Evolutionary conservation across 257 asterid genomes (phyloP).

Genomic region (Eucommia ulmoides): DNA sequence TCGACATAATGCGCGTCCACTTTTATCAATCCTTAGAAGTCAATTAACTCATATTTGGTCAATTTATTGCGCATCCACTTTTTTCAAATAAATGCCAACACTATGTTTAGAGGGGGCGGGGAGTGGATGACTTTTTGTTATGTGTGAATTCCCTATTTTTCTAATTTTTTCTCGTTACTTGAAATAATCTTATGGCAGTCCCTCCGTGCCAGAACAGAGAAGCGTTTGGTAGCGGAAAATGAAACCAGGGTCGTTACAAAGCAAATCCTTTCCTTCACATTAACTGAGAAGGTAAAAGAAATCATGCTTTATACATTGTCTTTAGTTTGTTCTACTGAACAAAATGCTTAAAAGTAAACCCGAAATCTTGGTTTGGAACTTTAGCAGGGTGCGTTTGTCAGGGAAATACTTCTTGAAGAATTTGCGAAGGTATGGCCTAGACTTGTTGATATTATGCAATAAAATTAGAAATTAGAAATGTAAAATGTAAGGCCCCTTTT

Average conservation of each 20-base stretch:
- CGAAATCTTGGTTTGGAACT: conserved; percentile 5
- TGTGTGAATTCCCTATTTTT: too few relatives aligned
- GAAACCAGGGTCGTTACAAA: conserved; percentile 42
- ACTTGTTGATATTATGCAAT: conserved; percentile 4
- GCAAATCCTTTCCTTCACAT: conserved; percentile 58
- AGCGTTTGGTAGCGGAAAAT: conserved; percentile 27
- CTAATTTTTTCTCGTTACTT: conserved; percentile 14
- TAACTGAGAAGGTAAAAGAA: conserved; percentile 82
- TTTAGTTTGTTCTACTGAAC: too few relatives aligned
- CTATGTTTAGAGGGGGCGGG: too few relatives aligned
- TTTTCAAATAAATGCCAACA: too few relatives aligned
- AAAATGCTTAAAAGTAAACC: too few relatives aligned
- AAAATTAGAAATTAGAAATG: not conserved
- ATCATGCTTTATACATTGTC: too few relatives aligned
- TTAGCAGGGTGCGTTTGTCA: conserved; percentile 74
- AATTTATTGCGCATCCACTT: too few relatives aligned
- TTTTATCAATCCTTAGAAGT: too few relatives aligned
- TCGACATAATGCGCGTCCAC: too few relatives aligned
- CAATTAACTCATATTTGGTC: too few relatives aligned
- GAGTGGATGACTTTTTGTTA: too few relatives aligned
- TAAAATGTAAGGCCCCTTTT: not conserved
- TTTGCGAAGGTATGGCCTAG: conserved; percentile 54
- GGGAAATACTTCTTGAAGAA: conserved; percentile 76
- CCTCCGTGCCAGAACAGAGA: conserved; percentile 69
- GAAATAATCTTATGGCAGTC: conserved; percentile 41